Conservation (phyloP, 2,329 filamentous ascomycete genomes). For the Xylaria digitata region DNA sequence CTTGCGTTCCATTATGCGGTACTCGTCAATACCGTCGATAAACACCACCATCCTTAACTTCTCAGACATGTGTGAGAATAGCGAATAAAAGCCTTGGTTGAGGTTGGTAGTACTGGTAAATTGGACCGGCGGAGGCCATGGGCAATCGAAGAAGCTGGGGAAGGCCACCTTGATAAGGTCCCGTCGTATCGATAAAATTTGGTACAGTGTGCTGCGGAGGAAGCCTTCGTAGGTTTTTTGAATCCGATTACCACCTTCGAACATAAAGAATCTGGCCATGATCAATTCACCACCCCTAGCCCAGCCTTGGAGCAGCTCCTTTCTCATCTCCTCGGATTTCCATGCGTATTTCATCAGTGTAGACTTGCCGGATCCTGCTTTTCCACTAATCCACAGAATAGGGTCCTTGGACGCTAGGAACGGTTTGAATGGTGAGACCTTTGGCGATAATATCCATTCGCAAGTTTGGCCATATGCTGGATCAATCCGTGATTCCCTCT, state of each 20-base stretch:
- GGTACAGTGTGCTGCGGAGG: slow-evolving; percentile 52
- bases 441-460: slow-evolving; percentile 55
- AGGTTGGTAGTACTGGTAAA: slow-evolving; percentile 48
- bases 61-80: slow-evolving; percentile 49
- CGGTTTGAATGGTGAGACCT: slow-evolving; percentile 40
- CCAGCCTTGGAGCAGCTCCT: slow-evolving; percentile 52
- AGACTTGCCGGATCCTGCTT: slow-evolving; percentile 60
- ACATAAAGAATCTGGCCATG: slow-evolving; percentile 56
- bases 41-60: slow-evolving; percentile 45
- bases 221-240: slow-evolving; percentile 57
- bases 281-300: slow-evolving; percentile 45
- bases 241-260: slow-evolving; percentile 52
- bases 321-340: slow-evolving; percentile 44
- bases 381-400: slow-evolving; percentile 56
- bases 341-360: slow-evolving; percentile 59
- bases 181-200: slow-evolving; percentile 49
- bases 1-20: slow-evolving; percentile 50
- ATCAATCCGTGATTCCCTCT: slow-evolving; percentile 52
- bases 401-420: slow-evolving; percentile 43
- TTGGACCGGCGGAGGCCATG: slow-evolving; percentile 48
- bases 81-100: slow-evolving; percentile 48
- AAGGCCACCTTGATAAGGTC: slow-evolving; percentile 50
- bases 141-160: slow-evolving; percentile 47
- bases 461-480: slow-evolving; percentile 56
- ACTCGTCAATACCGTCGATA: slow-evolving; percentile 50